Percentiles rank a stretch among this genome's conserved stretches.
phyloP scores from a whole-genome alignment of 805 yeast species.

The Candida ascalaphidarum region DNA sequence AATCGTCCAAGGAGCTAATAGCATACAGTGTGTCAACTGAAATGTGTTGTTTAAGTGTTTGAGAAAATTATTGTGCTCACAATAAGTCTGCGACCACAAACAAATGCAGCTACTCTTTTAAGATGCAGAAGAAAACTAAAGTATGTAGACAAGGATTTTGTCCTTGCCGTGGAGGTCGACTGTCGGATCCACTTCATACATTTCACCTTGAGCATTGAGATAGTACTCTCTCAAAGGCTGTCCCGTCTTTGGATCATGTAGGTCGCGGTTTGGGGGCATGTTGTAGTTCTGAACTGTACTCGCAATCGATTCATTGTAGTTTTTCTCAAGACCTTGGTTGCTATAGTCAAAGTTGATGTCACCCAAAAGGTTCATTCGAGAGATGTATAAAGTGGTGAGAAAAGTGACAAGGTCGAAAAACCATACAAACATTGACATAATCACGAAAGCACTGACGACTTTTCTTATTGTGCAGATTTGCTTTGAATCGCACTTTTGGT shows the following conservation, averaged over 20 bases:
- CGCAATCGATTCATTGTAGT: background rate
- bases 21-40: too few relatives aligned
- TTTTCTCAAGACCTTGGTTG: constrained; percentile 1
- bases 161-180: constrained; percentile 13
- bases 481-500: constrained; percentile 8
- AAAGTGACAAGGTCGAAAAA: constrained; percentile 26
- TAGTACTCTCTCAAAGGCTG: constrained; percentile 17
- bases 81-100: too few relatives aligned
- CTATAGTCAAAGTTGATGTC: constrained; percentile 26
- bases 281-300: background rate
- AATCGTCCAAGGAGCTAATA: too few relatives aligned
- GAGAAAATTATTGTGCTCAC: too few relatives aligned
- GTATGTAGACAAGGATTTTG: constrained; percentile 22
- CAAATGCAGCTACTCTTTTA: too few relatives aligned
- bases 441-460: constrained; percentile 28
- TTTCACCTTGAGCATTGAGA: constrained; percentile 21
- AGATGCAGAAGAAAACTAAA: too few relatives aligned
- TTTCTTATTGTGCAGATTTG: constrained; percentile 21
- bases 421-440: constrained; percentile 32
- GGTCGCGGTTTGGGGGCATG: background rate
- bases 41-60: too few relatives aligned
- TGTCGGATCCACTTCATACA: constrained; percentile 15
- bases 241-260: constrained; percentile 4
- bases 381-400: constrained; percentile 29
- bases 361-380: constrained; percentile 21